phyloP scores from a whole-genome alignment of 2,329 filamentous ascomycete genomes.

The Aspergillus sp. region DNA sequence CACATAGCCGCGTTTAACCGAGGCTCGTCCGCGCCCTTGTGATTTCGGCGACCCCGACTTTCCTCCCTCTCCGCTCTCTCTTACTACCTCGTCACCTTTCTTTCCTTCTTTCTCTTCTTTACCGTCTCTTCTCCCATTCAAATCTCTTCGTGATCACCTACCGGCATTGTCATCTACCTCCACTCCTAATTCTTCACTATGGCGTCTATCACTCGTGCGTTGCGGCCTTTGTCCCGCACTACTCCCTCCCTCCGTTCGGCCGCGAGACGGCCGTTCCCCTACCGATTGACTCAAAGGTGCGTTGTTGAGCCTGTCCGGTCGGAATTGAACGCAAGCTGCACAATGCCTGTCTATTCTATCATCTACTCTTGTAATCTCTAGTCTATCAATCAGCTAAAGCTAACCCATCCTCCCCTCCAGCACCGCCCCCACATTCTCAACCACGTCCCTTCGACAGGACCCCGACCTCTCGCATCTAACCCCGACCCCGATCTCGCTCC shows the following conservation, averaged over 20 bases:
- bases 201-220: constrained; percentile 49
- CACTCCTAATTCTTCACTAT: constrained; percentile 31
- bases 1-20: constrained; percentile 19
- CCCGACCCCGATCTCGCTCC: constrained; percentile 88
- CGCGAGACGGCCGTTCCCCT: constrained; percentile 37
- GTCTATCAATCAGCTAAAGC: too few relatives aligned
- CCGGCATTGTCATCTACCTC: background rate
- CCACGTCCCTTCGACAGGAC: constrained; percentile 56
- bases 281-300: constrained; percentile 45
- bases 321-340: background rate
- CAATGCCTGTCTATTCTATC: too few relatives aligned
- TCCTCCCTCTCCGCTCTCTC: constrained; percentile 8
- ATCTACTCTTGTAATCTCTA: too few relatives aligned
- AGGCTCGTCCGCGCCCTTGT: constrained; percentile 14
- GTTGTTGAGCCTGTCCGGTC: background rate
- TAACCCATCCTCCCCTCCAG: background rate
- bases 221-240: constrained; percentile 47
- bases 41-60: constrained; percentile 6
- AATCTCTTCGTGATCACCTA: background rate
- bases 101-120: constrained; percentile 10
- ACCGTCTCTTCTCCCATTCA: background rate
- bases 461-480: constrained; percentile 72
- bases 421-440: constrained; percentile 58
- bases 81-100: background rate
- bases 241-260: constrained; percentile 39